Percentiles rank a stretch among this genome's conserved stretches.
Evolutionary conservation across 108 stramenopile genomes (phyloP).

Genomic region (Bacterosira constricta): DNA sequence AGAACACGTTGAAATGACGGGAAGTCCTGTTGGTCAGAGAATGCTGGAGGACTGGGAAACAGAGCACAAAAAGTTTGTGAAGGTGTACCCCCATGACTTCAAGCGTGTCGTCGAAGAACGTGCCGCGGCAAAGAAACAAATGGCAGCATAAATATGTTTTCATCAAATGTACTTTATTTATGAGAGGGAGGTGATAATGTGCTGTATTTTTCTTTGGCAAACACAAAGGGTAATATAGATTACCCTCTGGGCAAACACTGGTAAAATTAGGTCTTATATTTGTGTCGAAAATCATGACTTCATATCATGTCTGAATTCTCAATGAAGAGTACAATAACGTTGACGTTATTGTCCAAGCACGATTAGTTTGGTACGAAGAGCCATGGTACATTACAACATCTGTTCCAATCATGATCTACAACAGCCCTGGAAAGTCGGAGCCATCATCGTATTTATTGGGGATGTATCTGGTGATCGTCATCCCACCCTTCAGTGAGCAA

Average conservation of each 20-base stretch:
- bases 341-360: too few species aligned
- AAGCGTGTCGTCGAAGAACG: slow-evolving; percentile 90
- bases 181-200: neutral
- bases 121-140: slow-evolving; percentile 53
- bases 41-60: slow-evolving; percentile 92
- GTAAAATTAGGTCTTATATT: neutral
- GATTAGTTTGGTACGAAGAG: too few species aligned
- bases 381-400: neutral
- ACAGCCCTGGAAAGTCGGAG: too few species aligned
- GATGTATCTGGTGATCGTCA: too few species aligned
- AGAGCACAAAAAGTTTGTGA: slow-evolving; percentile 80
- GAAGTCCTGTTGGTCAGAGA: slow-evolving; percentile 76
- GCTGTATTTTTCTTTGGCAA: neutral
- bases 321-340: too few species aligned
- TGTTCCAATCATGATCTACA: too few species aligned
- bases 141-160: slow-evolving; percentile 41
- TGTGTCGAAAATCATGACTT: too few species aligned
- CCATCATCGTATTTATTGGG: too few species aligned
- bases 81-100: slow-evolving; percentile 97
- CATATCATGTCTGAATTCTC: too few species aligned
- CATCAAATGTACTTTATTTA: slow-evolving; percentile 1
- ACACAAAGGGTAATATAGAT: too few species aligned
- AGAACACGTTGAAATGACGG: slow-evolving; percentile 92
- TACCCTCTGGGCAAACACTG: too few species aligned
- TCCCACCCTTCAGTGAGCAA: too few species aligned